A percentile compares a stretch with the other conserved stretches of the same genome.
phyloP scores from a whole-genome alignment of 2,329 filamentous ascomycete species.

The Penicillium sp. region DNA sequence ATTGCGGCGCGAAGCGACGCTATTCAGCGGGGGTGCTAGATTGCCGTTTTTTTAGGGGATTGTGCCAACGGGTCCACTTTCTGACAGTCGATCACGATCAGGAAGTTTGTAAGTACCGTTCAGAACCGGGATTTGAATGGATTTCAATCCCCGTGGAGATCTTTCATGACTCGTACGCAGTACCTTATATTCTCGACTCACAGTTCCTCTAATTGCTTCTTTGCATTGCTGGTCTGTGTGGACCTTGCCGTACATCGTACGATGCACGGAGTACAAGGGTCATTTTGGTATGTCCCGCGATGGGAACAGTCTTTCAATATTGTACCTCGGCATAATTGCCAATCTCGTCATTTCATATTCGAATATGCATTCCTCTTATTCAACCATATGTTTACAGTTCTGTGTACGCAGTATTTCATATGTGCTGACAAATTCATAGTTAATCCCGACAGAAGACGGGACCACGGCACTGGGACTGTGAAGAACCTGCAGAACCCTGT shows the following conservation, averaged over 20 bases:
- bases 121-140: slow-evolving; percentile 4
- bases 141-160: slow-evolving; percentile 3
- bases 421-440: background rate
- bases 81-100: slow-evolving; percentile 6
- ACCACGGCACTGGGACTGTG: background rate
- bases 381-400: too few species aligned
- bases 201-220: background rate
- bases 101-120: background rate
- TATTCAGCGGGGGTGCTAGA: background rate
- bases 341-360: background rate
- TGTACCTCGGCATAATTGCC: background rate
- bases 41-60: background rate
- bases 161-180: background rate
- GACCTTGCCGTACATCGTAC: background rate
- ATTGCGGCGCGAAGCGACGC: too few species aligned
- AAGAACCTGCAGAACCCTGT: background rate
- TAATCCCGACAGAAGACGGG: background rate
- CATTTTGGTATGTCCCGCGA: too few species aligned
- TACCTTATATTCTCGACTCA: background rate
- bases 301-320: too few species aligned
- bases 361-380: too few species aligned
- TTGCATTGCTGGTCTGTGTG: background rate
- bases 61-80: background rate
- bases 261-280: background rate
- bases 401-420: background rate